Conservation (phyloP, 345 rosid species). For the Dipteronia dyeriana region DNA sequence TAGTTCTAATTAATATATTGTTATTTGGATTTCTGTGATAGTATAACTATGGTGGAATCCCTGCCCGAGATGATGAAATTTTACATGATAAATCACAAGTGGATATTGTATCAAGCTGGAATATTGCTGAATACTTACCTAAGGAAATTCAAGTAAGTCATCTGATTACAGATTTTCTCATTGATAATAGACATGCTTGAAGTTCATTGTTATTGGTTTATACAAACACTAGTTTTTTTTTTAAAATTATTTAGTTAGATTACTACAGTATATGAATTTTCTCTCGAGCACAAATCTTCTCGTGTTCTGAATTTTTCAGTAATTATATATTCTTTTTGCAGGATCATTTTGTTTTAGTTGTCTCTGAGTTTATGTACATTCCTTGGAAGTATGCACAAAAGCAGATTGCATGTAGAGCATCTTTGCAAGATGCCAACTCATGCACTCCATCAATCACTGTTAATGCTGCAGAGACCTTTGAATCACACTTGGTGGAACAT, state of each 20-base stretch:
- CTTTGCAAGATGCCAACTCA: conserved; percentile 44
- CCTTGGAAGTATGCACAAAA: conserved; percentile 84
- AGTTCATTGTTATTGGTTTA: neutral
- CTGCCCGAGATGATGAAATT: conserved; percentile 55
- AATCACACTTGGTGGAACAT: conserved; percentile 59
- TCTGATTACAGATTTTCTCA: conserved; percentile 2
- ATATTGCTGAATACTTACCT: conserved; percentile 71
- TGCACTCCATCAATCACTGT: conserved; percentile 72
- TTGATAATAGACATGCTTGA: neutral
- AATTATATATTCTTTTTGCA: conserved; percentile 41
- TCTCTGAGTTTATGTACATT: conserved; percentile 80
- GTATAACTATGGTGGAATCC: conserved; percentile 91
- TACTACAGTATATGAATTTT: conserved; percentile 4
- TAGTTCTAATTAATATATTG: neutral
- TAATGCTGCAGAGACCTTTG: conserved; percentile 64
- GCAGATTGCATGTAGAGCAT: conserved; percentile 44
- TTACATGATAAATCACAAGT: conserved; percentile 54
- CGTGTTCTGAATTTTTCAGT: conserved; percentile 9
- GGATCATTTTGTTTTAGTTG: conserved; percentile 78
- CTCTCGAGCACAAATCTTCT: neutral
- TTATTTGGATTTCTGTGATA: conserved; percentile 29
- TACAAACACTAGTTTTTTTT: neutral
- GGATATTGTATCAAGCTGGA: conserved; percentile 90
- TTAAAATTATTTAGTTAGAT: conserved; percentile 2
- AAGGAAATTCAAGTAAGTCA: conserved; percentile 71